Evolutionary conservation across 352 stramenopile genomes (phyloP), one percentile per base, ranked within the genome.

Genomic region (Globisporangium cederbergense): DNA sequence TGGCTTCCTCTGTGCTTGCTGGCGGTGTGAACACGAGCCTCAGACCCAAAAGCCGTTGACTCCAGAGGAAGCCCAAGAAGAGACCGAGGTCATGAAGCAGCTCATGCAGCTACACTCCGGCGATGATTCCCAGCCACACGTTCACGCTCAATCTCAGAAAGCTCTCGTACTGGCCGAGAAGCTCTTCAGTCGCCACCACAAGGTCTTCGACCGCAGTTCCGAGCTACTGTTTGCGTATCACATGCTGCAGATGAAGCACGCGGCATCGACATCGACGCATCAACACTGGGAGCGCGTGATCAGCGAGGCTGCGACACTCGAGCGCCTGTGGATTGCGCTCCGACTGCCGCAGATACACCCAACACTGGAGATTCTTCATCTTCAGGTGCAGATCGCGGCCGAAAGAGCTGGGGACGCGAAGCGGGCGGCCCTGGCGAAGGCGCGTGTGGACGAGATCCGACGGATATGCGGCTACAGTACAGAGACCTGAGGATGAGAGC

Each of bases 1-100:
- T 56, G 78, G 73, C 13, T 90, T 91, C 49, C 52, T 64, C 0
- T 91, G 83, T 34, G 11, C 57, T 13, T 91, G 80, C 32, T 34
- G 47, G 25, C 78, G 80, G 25, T 91, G 83, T 30, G 66, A 55
- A 22, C 53, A 62, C 55, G 67, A 76, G 50, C 10, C 53, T 22
- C 11, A 51, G 42, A 32, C 4, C 2, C 6, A 25, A 25, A 25
- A 60, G 22, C 10, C 61, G n/a, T 22, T 57, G 50, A 52, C 34
- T 20, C 38, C 14, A 53, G 51, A 58, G 52, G 42, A 64, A 2
- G 18, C 60, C 20, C 50, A 69, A 13, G 65, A 65, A 30, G 49
- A 61, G 1, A n/a, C 7, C 0, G n/a, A 14, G 20, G 58, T 71
- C 16, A 70, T 75, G 64, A 47, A 72, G 25, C 60, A 71, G n/a